A percentile compares a stretch with the other conserved stretches of the same genome.
phyloP scores from a whole-genome alignment of 2,329 filamentous ascomycete species.

The Phyllosticta citrichinensis region DNA sequence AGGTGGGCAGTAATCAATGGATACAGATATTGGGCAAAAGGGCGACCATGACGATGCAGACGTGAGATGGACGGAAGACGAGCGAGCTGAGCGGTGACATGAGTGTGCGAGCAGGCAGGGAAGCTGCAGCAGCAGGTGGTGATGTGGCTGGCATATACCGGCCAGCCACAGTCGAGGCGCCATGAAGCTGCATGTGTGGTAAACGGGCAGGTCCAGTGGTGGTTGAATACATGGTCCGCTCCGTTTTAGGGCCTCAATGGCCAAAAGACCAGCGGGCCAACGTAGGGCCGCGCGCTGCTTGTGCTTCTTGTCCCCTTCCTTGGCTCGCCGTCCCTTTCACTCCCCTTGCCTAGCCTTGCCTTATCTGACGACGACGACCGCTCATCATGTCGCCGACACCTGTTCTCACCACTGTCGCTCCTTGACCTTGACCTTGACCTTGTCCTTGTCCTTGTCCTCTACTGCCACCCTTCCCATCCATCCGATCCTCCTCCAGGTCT shows the following conservation, averaged over 20 bases:
- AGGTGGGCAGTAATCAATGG: neutral
- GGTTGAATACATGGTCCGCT: too few relatives aligned
- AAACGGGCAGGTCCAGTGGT: neutral
- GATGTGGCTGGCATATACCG: neutral
- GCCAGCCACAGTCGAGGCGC: neutral
- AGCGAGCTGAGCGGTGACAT: neutral
- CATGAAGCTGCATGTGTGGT: neutral
- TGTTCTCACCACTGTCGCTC: neutral
- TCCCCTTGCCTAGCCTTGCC: slow-evolving; percentile 1
- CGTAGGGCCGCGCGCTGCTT: too few relatives aligned
- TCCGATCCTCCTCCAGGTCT: neutral
- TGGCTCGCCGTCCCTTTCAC: neutral
- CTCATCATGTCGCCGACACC: neutral
- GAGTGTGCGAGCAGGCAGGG: neutral
- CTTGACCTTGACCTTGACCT: too few relatives aligned
- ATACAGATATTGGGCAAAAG: neutral
- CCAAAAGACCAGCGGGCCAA: too few relatives aligned
- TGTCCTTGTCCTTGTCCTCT: too few relatives aligned
- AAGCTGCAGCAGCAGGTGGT: neutral
- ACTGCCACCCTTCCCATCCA: neutral
- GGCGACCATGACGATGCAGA: neutral
- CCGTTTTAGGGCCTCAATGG: too few relatives aligned
- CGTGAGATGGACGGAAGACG: neutral
- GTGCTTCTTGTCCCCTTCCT: neutral
- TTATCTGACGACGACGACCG: neutral